A percentile compares a stretch with the other conserved stretches of the same genome.
Conservation (phyloP, 768 basidiomycete genomes). For the Mycena belliarum region DNA sequence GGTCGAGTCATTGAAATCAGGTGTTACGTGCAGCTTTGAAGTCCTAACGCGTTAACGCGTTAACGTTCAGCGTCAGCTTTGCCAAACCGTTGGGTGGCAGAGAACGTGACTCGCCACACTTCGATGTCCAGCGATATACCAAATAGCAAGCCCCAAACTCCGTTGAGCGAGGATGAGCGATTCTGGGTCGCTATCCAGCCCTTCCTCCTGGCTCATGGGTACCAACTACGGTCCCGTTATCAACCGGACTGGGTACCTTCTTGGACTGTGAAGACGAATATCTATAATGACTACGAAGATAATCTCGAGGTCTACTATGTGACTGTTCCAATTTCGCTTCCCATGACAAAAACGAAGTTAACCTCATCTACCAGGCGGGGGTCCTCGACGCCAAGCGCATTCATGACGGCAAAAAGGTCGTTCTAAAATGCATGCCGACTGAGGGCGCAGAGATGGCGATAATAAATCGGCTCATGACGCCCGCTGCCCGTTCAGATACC, state of each 20-base stretch:
- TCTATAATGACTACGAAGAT: neutral
- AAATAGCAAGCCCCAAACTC: no score
- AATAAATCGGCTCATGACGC: neutral
- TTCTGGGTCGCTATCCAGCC: slow-evolving; percentile 14
- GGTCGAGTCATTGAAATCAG: no score
- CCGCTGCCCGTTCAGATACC: neutral
- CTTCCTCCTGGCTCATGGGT: slow-evolving; percentile 5
- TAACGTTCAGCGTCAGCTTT: no score
- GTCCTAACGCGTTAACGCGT: no score
- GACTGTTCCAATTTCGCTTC: neutral
- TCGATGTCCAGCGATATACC: no score
- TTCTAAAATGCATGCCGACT: neutral
- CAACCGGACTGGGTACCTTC: slow-evolving; percentile 14
- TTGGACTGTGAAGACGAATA: neutral
- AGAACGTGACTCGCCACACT: no score
- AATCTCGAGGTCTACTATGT: neutral
- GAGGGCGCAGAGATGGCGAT: neutral
- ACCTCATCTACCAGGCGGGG: neutral
- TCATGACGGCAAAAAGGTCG: slow-evolving; percentile 11
- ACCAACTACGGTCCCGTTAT: slow-evolving; percentile 13
- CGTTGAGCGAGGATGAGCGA: no score
- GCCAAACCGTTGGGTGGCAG: no score
- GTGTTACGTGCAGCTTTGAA: no score
- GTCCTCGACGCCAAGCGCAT: slow-evolving; percentile 10
- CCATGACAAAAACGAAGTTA: neutral